These are phyloP conservation scores for Physcomitrium patens DNA, from an alignment of 225 moss, liverwort and hornwort species.

Conservation along the genomic window DNA sequence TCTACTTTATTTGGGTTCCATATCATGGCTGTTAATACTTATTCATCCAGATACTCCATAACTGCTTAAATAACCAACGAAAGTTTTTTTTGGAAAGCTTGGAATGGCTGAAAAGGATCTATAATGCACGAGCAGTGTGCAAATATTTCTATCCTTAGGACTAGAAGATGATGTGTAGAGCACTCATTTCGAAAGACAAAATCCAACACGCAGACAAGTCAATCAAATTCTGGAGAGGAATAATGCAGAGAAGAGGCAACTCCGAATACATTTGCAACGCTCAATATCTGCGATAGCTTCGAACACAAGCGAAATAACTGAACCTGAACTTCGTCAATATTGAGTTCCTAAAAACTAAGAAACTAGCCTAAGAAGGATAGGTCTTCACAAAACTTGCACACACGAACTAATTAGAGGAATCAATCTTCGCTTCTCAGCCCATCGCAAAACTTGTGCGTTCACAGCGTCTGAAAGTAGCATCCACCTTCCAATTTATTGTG, in stretches of 20 bases:
- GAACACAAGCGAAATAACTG: neutral
- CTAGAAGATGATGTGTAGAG: neutral
- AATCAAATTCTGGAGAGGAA: neutral
- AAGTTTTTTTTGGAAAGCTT: neutral
- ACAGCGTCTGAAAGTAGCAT: neutral
- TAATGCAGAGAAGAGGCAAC: neutral
- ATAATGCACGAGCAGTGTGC: neutral
- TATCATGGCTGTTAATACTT: no score
- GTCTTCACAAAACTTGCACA: neutral
- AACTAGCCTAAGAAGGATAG: no score
- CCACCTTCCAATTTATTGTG: slow-evolving; percentile 78
- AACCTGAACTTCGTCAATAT: neutral
- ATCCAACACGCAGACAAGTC: neutral
- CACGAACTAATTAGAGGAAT: neutral
- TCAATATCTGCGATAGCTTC: neutral
- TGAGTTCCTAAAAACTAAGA: neutral
- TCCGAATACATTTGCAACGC: no score
- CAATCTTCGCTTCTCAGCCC: neutral
- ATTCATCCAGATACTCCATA: no score
- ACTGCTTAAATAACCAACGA: neutral
- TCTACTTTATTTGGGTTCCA: neutral
- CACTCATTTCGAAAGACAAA: neutral
- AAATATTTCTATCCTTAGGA: neutral
- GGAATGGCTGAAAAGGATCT: no score
- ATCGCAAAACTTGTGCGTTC: neutral